Base-by-base conservation (phyloP, 176 grass and related monocot species). In the Bolboschoenus planiculmis region DNA sequence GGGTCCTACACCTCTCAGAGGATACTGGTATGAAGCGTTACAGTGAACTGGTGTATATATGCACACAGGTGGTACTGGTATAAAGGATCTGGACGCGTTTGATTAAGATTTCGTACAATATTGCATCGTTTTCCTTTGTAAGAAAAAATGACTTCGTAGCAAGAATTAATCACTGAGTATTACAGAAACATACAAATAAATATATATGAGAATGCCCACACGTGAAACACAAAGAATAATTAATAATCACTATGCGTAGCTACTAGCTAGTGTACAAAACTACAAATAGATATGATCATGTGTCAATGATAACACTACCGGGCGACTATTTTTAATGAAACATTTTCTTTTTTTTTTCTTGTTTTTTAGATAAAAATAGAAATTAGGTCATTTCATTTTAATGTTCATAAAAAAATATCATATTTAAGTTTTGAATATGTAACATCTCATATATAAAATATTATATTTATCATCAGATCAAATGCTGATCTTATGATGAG, bases 71-170 rank as follows among this genome's bases (percentile, higher is more conserved):
- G 5, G 7, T 51, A 51, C 26, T 24, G 47, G 13, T 18, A 51
- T 31, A 33, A 5, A 76, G 5, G 24, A 76, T 76, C 33, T 30
- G 4, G 26, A 76, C 3, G 44, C 46, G 43, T 13, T 73, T 46
- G 10, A 44, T 75, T 71, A 43, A 7, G 27, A 23, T 47, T 21
- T 15, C 42, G 42, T 68, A 39, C 64, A n/a, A n/a, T n/a, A 53
- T 76, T 76, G 51, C 44, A 76, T 76, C 72, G 26, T 76, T 76
- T 51, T 76, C 44, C 44, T 76, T 40, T 76, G 1, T 51, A 44
- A 76, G 44, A 75, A 76, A 76, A 76, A 64, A 21, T 70, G 9
- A 7, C 61, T 64, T 4, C 2, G 24, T 39, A 70, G 34, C 42
- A 42, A n/a, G 20, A 70, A 70, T n/a, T n/a, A n/a, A n/a, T 50